phyloP scores from a whole-genome alignment of 495 filamentous ascomycete genomes.

The Oidiodendron maius region DNA sequence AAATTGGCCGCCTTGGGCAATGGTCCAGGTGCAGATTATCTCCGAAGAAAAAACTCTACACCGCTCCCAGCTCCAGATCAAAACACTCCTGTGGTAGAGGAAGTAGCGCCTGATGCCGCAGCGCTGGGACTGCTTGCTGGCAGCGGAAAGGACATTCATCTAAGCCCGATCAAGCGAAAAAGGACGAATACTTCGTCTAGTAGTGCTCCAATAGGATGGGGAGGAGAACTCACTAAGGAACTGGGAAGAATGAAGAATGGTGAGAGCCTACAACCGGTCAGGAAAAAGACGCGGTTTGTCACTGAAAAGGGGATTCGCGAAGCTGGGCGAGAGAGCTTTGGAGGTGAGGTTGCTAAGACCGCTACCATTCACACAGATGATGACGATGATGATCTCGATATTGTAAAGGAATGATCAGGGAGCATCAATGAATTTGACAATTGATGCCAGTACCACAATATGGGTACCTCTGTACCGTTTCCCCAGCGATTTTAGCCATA shows the following conservation, averaged over 20 bases:
- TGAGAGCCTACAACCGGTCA: slow-evolving; percentile 41
- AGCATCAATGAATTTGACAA: too few species aligned
- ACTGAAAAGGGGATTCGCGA: slow-evolving; percentile 71
- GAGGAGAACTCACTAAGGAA: slow-evolving; percentile 36
- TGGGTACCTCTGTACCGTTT: too few species aligned
- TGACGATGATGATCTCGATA: slow-evolving; percentile 37
- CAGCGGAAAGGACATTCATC: slow-evolving; percentile 51
- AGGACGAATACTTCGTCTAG: slow-evolving; percentile 35
- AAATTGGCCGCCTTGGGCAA: slow-evolving; percentile 56
- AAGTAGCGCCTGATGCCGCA: slow-evolving; percentile 32
- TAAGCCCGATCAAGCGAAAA: slow-evolving; percentile 74
- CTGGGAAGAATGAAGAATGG: slow-evolving; percentile 49
- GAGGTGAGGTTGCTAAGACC: slow-evolving; percentile 36
- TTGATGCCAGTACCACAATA: too few species aligned
- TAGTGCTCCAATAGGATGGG: slow-evolving; percentile 40
- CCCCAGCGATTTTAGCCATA: too few species aligned
- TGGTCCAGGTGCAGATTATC: slow-evolving; percentile 72
- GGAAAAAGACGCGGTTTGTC: slow-evolving; percentile 80
- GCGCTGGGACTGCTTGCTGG: slow-evolving; percentile 52
- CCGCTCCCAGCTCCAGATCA: background rate
- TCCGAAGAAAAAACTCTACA: slow-evolving; percentile 34
- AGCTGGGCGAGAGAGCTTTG: slow-evolving; percentile 69
- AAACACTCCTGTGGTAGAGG: background rate
- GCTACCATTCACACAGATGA: slow-evolving; percentile 43
- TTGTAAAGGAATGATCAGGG: slow-evolving; percentile 32